Conservation (phyloP, 78 protist species). For the Dictyostelium purpureum region DNA sequence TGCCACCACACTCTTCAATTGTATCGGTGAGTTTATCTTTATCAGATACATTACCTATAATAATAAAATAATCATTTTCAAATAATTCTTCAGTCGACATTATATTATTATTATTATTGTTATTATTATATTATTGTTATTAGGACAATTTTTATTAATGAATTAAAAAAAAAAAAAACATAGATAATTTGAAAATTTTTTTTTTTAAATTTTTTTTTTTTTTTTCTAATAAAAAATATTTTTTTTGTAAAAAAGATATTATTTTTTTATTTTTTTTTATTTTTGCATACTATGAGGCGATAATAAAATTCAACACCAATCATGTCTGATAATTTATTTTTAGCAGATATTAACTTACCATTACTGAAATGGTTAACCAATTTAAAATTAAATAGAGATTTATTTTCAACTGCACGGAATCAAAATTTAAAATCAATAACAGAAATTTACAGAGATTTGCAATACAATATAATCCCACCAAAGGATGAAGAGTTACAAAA, state of each 20-base stretch:
- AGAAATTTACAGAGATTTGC: slow-evolving; percentile 9
- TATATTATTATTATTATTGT: too few species aligned
- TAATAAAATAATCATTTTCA: slow-evolving; percentile 1
- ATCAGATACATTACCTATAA: neutral
- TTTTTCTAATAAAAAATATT: too few species aligned
- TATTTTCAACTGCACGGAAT: neutral
- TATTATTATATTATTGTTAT: neutral
- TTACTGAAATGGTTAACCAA: neutral
- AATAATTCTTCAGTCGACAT: neutral
- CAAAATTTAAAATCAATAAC: neutral
- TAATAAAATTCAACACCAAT: neutral
- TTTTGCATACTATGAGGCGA: neutral
- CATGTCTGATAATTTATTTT: neutral
- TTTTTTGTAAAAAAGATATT: neutral
- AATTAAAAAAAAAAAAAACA: neutral
- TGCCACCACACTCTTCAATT: slow-evolving; percentile 14
- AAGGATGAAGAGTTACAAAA: slow-evolving; percentile 16
- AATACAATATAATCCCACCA: slow-evolving; percentile 11
- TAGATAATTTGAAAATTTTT: neutral
- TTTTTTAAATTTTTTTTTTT: neutral
- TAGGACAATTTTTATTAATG: neutral
- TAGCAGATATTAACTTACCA: slow-evolving; percentile 8
- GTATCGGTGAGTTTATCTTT: slow-evolving; percentile 8
- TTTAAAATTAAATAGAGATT: neutral
- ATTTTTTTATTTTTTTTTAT: neutral